Evolutionary conservation across 345 rosid species (phyloP), one percentile per base, ranked within the genome.

Genomic region (Ceriops decandra): DNA sequence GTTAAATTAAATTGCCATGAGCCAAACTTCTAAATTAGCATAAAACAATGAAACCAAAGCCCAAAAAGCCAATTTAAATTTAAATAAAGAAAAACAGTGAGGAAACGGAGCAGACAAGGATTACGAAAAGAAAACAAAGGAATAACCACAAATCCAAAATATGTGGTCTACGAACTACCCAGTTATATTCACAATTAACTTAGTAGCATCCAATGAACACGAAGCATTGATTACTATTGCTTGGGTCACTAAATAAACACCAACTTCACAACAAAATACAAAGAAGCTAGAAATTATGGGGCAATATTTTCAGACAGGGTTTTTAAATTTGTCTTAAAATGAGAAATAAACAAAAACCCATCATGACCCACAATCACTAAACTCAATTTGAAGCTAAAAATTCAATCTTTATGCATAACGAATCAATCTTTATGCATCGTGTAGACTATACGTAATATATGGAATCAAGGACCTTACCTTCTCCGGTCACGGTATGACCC

Each of bases 401-500:
- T 4, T 4, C 10, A 54, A 54, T n/a, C 58, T 26, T 13, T 9
- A 54, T 7, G 58, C 58, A 54, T 22, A 54, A n/a, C 22, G 21
- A 54, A 5, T 36, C 46, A 36, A 36, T 10, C 9, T 21, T 54
- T 54, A 54, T n/a, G 22, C 2, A 22, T 19, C 10, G 6, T 1
- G 22, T 6, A 24, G 11, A 53, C 27, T 53, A 5, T 20, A 53
- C 11, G 11, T 21, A 4, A 4, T 4, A 53, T 7, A 11, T 21
- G 24, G 24, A 53, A 6, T 16, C 57, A 5, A 33, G 38, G 26
- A 21, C 21, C 27, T 68, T 81, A 95, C 99, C 97, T 90, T 71
- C 84, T 80, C 72, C 98, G 88, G 83, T 88, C 97, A 71, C 97
- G 98, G 76, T 95, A 95, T 5, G 99, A 92, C 24, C 86, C 61